These are phyloP conservation scores for Kodamaea neixiangensis DNA, from an alignment of 805 yeast species.

Conservation along the genomic window DNA sequence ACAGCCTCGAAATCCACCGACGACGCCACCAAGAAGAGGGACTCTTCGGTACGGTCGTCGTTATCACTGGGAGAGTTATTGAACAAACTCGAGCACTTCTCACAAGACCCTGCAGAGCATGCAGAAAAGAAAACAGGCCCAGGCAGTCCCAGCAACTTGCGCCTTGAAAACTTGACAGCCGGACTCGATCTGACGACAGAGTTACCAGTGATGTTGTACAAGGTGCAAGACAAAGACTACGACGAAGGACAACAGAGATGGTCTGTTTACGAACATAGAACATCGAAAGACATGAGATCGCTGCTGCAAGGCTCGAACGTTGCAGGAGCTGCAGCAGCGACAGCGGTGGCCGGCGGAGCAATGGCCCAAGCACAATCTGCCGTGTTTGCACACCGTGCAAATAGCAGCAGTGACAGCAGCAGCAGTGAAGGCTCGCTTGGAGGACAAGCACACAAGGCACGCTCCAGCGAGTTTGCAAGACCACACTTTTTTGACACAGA, in stretches of 20 bases:
- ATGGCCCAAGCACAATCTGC: slow-evolving; percentile 9
- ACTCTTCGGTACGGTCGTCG: slow-evolving; percentile 19
- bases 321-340: neutral
- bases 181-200: slow-evolving; percentile 28
- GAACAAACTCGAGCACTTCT: slow-evolving; percentile 19
- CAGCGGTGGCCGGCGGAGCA: neutral
- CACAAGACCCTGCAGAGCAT: neutral
- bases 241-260: slow-evolving; percentile 26
- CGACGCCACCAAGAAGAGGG: neutral
- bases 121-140: neutral
- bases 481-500: slow-evolving; percentile 1
- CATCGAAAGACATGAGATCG: slow-evolving; percentile 9
- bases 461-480: neutral
- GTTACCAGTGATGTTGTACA: slow-evolving; percentile 31
- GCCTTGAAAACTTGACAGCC: slow-evolving; percentile 24
- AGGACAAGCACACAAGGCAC: neutral
- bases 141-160: slow-evolving; percentile 5
- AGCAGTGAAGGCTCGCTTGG: slow-evolving; percentile 5
- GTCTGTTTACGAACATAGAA: slow-evolving; percentile 25
- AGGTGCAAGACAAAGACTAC: slow-evolving; percentile 30
- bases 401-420: slow-evolving; percentile 6
- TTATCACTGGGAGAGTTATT: slow-evolving; percentile 35
- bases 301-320: neutral
- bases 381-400: neutral
- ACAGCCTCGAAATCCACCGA: neutral